Evolutionary conservation across 1,139 yeast genomes (phyloP), one percentile per base, ranked within the genome.

Genomic region (Candida sanyaensis): DNA sequence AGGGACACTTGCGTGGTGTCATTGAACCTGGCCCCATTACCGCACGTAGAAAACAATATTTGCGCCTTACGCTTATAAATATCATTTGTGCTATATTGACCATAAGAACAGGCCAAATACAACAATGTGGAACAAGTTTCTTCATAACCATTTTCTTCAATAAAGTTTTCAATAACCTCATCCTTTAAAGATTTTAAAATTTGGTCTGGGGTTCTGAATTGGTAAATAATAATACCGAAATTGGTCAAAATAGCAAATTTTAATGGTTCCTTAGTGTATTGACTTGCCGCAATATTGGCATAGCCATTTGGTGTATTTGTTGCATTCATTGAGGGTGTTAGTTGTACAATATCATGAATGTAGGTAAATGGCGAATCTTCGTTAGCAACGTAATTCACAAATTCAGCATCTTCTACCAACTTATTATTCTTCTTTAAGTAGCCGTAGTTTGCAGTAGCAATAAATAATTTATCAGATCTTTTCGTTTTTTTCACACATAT

Each of bases 81-180:
- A 56, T 84, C 89, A 50, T 68, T 71, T 0, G 87, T 68, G 48
- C 80, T 78, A 49, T 65, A 66, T 54, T 66, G 69, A 30, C 84
- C 84, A 57, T 81, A 82, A 47, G 88, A 83, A 55, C 96, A 88
- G 1, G 96, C 88, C 49, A 90, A 81, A 56, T 87, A 87, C 48
- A 93, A 73, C 12, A 96, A 88, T 6, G 93, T 85, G 0, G 96
- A 86, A 61, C 97, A 92, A 2, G 96, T 84, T 66, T 93, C 98
- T 56, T 76, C 81, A 48, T 64, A 75, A 0, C 81, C 81, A 54
- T 75, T 75, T 50, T 75, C 80, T 50, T 75, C 80, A 43, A 76
- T 73, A 55, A 73, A 76, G 53, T 72, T 73, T 51, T 75, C 79
- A 30, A 76, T 65, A 3, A 73, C 67, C 50, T 84, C 88, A 48